Conservation (phyloP, 2,329 filamentous ascomycete genomes). For the Gaeumannomyces sp. region DNA sequence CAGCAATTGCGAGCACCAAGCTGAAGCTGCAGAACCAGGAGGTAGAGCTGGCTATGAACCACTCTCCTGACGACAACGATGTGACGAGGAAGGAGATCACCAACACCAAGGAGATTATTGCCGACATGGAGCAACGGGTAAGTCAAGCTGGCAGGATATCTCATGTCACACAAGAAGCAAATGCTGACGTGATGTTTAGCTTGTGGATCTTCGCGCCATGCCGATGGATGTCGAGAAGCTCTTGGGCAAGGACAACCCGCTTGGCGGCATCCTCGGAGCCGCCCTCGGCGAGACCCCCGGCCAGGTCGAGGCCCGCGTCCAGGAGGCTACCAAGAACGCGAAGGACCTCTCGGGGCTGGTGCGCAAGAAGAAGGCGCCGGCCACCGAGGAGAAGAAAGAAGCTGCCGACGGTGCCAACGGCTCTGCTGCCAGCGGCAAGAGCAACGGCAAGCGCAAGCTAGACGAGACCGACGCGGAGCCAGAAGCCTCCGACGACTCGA, state of each 20-base stretch:
- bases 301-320: slow-evolving; percentile 56
- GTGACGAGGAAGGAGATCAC: slow-evolving; percentile 54
- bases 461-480: slow-evolving; percentile 17
- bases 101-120: slow-evolving; percentile 72
- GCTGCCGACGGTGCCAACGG: slow-evolving; percentile 19
- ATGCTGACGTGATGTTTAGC: slow-evolving; percentile 30
- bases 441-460: slow-evolving; percentile 17
- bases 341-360: slow-evolving; percentile 71
- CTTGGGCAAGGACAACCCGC: slow-evolving; percentile 36
- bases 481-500: background rate
- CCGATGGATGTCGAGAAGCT: slow-evolving; percentile 52
- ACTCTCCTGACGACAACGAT: slow-evolving; percentile 62
- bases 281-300: slow-evolving; percentile 56
- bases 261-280: slow-evolving; percentile 57
- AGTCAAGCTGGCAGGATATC: slow-evolving; percentile 22
- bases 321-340: slow-evolving; percentile 67
- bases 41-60: slow-evolving; percentile 55
- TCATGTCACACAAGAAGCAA: slow-evolving; percentile 6
- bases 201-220: slow-evolving; percentile 62
- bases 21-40: slow-evolving; percentile 66
- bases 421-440: slow-evolving; percentile 37
- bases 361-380: slow-evolving; percentile 50
- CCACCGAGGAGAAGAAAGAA: slow-evolving; percentile 16
- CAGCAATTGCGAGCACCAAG: slow-evolving; percentile 66
- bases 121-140: slow-evolving; percentile 72